Evolutionary conservation across 345 rosid genomes (phyloP).

Genomic region (Rhodamnia rubescens): DNA sequence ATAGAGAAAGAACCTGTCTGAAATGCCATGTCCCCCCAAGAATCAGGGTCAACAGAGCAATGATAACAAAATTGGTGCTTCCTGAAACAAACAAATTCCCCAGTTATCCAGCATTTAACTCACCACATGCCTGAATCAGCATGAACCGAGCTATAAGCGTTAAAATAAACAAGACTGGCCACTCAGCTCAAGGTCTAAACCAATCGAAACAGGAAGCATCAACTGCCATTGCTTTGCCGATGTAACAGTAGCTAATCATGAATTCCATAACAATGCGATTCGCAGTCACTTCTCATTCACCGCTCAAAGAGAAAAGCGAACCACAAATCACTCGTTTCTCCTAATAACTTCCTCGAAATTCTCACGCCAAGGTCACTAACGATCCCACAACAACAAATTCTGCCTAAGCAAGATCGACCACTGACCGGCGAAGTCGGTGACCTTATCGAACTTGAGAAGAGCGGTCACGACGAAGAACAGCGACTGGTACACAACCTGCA

Average conservation of each 20-base stretch:
- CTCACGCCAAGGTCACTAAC: not conserved
- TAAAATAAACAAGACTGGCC: not conserved
- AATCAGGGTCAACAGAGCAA: constrained; percentile 68
- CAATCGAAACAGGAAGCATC: not conserved
- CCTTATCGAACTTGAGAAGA: constrained; percentile 75
- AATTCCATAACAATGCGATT: not conserved
- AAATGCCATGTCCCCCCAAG: constrained; percentile 75
- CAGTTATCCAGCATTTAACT: not conserved
- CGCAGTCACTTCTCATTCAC: not conserved
- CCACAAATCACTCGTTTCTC: not conserved
- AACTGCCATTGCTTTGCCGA: not conserved
- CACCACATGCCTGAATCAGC: not conserved
- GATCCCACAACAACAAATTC: not conserved
- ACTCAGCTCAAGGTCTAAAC: not conserved
- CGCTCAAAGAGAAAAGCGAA: not conserved
- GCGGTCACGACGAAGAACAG: constrained; percentile 74
- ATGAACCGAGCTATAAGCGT: not conserved
- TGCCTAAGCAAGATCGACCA: not conserved
- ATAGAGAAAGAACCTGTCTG: constrained; percentile 51
- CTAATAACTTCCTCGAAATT: not conserved
- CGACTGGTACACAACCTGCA: constrained; percentile 68
- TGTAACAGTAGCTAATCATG: not conserved
- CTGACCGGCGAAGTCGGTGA: constrained; percentile 91
- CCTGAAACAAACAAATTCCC: constrained; percentile 27
- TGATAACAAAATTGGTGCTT: constrained; percentile 75